These are phyloP conservation scores for Scedosporium aurantiacum DNA, from an alignment of 2,329 filamentous ascomycete genomes.

Conservation along the genomic window DNA sequence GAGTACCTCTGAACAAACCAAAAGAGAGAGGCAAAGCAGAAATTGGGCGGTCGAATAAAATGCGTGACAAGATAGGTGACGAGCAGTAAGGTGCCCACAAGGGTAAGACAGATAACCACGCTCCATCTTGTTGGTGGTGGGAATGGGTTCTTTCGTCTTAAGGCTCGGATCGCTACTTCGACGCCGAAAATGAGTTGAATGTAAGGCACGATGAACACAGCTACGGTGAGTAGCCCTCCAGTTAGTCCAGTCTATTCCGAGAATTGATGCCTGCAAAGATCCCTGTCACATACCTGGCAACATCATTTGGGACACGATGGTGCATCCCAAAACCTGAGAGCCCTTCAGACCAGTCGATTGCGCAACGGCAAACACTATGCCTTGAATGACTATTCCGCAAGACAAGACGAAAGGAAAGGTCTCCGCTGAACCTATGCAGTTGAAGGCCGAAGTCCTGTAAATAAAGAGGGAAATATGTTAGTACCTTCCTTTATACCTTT, in stretches of 20 bases:
- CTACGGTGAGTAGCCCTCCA: conserved; percentile 23
- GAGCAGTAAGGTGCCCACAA: conserved; percentile 39
- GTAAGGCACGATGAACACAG: conserved; percentile 55
- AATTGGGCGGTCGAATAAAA: conserved; percentile 41
- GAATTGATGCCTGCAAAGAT: background rate
- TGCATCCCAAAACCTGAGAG: conserved; percentile 41
- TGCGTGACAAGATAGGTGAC: conserved; percentile 48
- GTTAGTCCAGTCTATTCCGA: conserved; percentile 15
- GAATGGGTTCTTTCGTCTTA: conserved; percentile 42
- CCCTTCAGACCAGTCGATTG: conserved; percentile 44
- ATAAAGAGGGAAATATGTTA: background rate
- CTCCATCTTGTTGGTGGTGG: conserved; percentile 48
- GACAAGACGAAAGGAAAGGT: conserved; percentile 46
- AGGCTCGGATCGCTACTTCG: conserved; percentile 46
- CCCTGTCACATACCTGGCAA: conserved; percentile 38
- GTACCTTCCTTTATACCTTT: background rate
- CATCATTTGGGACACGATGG: conserved; percentile 44
- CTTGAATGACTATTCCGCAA: conserved; percentile 46
- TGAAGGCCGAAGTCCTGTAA: conserved; percentile 23
- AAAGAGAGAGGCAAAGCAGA: conserved; percentile 57
- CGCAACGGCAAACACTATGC: conserved; percentile 43
- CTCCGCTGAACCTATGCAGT: conserved; percentile 34
- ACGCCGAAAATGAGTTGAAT: conserved; percentile 55
- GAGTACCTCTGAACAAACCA: conserved; percentile 56
- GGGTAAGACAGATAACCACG: conserved; percentile 39